phyloP scores from a whole-genome alignment of 2,329 filamentous ascomycete genomes.

The Hypoxylon sp. region DNA sequence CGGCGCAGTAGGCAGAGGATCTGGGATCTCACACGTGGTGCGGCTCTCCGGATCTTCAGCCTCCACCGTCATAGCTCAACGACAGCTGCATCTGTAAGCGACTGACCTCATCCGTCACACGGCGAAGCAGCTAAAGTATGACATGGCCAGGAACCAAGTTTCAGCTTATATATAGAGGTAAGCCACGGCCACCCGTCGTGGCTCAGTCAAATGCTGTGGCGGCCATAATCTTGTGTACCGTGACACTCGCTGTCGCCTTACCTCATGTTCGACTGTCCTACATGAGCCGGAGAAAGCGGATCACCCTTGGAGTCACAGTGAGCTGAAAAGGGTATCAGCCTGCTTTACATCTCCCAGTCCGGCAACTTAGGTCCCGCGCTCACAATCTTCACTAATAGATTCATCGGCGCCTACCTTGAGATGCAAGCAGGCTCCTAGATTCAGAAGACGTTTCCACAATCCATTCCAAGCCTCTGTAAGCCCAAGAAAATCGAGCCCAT shows the following conservation, averaged over 20 bases:
- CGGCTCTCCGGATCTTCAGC: neutral
- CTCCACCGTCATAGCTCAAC: neutral
- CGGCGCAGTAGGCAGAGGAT: neutral
- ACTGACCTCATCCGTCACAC: neutral
- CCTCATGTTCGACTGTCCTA: conserved; percentile 18
- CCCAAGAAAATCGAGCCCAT: neutral
- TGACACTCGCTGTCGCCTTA: conserved; percentile 6
- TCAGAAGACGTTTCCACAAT: neutral
- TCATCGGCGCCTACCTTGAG: neutral
- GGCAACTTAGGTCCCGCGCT: neutral
- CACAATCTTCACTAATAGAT: neutral
- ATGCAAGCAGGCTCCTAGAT: neutral
- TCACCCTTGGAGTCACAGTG: neutral
- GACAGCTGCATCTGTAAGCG: neutral
- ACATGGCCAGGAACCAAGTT: neutral
- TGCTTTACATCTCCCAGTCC: neutral
- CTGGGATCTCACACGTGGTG: neutral
- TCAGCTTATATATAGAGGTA: neutral
- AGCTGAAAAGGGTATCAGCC: neutral
- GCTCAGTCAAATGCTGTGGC: neutral
- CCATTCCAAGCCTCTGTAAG: neutral
- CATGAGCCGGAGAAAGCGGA: conserved; percentile 1
- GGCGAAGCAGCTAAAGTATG: neutral
- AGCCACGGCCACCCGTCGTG: neutral
- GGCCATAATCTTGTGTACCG: neutral